Evolutionary conservation across 225 moss, liverwort and hornwort species (phyloP), one percentile per base, ranked within the genome.

Genomic region (Pseudisothecium myosuroides): DNA sequence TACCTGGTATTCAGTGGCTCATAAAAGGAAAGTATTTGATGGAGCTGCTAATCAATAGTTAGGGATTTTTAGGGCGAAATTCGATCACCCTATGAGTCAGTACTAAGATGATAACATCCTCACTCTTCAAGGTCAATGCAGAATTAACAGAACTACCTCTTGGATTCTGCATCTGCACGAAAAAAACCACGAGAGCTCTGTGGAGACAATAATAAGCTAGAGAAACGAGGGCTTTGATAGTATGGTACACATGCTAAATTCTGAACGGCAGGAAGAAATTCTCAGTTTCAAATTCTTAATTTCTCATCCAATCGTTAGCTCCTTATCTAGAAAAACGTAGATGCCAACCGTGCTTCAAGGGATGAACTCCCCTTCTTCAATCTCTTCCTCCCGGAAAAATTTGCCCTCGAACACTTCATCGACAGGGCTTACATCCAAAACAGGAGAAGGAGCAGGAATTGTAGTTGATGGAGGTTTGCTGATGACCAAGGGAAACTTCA

Each of bases 361-460:
- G 49, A 96, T 78, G 63, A 95, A 91, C 88, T 99, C 97, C 36
- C 96, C 97, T 91, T 99, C 97, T 88, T 96, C 95, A 83, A 96
- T 94, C 76, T 97, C 96, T 87, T 99, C 97, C 92, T 96, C 97
- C 80, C 79, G 92, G 26, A 93, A 92, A 75, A 89, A 66, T 55
- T 90, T 89, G 39, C 96, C 95, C 83, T 90, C 89, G 12, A 88
- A 76, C 87, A 95, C 94, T 55, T 93, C 91, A 73, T 92, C 82
- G 50, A 89, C 79, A 83, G 88, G 81, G 80, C 90, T 86, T 61
- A 79, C 69, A 52, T 92, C 90, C 37, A 52, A 62, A 19, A 83
- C 81, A 56, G 92, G 84, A 88, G 79, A 29, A 86, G 88, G 52
- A 82, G 80, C 77, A 28, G 75, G 62, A 39, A 74, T 62, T 14